Conservation (phyloP, 768 basidiomycete species). For the Hypsizygus marmoreus region DNA sequence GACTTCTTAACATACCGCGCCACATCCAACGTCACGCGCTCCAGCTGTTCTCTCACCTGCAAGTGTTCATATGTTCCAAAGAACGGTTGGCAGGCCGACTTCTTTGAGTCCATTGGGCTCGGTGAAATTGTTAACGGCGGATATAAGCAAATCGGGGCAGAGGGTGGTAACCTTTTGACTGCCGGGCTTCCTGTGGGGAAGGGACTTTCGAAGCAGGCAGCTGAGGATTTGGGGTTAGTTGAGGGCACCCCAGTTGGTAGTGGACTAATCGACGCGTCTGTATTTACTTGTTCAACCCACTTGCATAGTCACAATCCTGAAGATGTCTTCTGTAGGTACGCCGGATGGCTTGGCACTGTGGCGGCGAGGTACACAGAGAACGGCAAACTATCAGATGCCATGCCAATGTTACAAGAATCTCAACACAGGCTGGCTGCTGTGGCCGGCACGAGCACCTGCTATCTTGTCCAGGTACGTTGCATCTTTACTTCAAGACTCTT, state of each 20-base stretch:
- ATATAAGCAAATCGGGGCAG: conserved; percentile 76
- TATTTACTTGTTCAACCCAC: conserved; percentile 14
- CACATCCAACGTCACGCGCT: conserved; percentile 73
- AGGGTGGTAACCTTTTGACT: conserved; percentile 65
- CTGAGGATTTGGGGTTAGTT: conserved; percentile 79
- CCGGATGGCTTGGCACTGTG: conserved; percentile 96
- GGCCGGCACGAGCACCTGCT: conserved; percentile 96
- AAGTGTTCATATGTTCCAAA: conserved; percentile 92
- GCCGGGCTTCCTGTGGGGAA: conserved; percentile 85
- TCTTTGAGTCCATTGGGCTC: conserved; percentile 86
- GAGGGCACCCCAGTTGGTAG: conserved; percentile 93
- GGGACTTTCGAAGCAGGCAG: conserved; percentile 78
- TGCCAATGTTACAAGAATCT: conserved; percentile 75
- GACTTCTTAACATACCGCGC: conserved; percentile 95
- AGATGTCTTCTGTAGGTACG: conserved; percentile 54
- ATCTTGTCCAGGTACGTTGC: conserved; percentile 75
- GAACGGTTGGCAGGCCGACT: conserved; percentile 85
- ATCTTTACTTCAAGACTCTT: neutral
- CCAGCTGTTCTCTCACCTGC: conserved; percentile 92
- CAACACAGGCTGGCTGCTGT: conserved; percentile 84
- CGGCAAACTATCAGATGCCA: conserved; percentile 47
- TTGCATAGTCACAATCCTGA: neutral
- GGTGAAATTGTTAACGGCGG: conserved; percentile 64
- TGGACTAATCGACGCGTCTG: conserved; percentile 92
- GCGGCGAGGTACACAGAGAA: conserved; percentile 71